Base-by-base conservation (phyloP, 202 grass and related monocot species). In the Panicum hallii region DNA sequence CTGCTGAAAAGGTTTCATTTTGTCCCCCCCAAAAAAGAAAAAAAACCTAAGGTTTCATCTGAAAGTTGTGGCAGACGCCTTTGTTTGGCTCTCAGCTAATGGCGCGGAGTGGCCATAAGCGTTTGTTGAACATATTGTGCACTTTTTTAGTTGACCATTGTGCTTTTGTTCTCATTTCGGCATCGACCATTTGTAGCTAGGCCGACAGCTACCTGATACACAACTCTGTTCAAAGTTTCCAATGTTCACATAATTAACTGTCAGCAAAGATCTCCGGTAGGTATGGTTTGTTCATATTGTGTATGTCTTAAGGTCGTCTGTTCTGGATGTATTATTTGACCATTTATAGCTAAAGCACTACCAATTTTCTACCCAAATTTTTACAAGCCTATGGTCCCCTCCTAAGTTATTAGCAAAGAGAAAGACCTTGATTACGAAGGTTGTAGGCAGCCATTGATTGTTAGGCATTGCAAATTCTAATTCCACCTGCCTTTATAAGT, bases 271-370 rank as follows among this genome's bases (percentile, higher is more conserved):
- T 38, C 47, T 72, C 12, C 2, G 7, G 44, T 63, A 45, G 73
- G 45, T 64, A 14, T 49, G 23, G 63, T 82, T 74, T 56, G 50
- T 69, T 76, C 70, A 76, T 6, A 76, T 0, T 82, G 34, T 49
- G 4, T 72, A 44, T 28, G 22, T 49, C 23, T 62, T 63, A 47
- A 44, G 4, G 26, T 28, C 42, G 5, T 67, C 13, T 45, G 49
- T 30, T 73, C 1, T 52, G n/a, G 4, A 17, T 38, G 0, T 42
- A 48, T 23, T 53, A 23, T 44, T 56, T 56, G 32, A 56, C 49
- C 4, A 54, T 80, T 26, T 80, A 4, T 56, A 81, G 64, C 36
- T 17, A 56, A 55, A 5, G 11, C 48, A 55, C 20, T 0, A 1
- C 40, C 20, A 11, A 80, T 16, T 68, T 55, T 40, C 52, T 71